Base-by-base conservation (phyloP, 441 rosid genomes). In the Gossypium gossypioides region DNA sequence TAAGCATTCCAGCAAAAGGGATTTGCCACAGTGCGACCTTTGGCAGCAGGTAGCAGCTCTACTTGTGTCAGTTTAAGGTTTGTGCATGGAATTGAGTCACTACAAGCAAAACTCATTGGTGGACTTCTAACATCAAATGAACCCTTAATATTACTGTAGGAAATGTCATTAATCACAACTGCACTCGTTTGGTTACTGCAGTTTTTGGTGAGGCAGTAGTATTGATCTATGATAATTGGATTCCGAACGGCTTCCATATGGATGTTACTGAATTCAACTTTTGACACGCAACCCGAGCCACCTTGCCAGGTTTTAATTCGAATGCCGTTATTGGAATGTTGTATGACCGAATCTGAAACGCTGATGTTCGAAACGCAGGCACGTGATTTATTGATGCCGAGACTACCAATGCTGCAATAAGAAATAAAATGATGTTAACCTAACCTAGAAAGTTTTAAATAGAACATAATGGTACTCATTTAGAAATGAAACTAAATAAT, bases 281-380 rank as follows among this genome's bases (percentile, higher is more conserved):
- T 75, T 10, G 86, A 81, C 48, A 88, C 89, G 3, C 82, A 80
- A 25, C 97, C 94, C 19, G 88, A 87, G 59, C 93, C 91, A 2
- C 92, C 98, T 80, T 91, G 90, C 94, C 96, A 93, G 34, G 98
- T 91, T 84, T 91, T 91, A 77, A 90, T 93, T 71, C 90, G 74
- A 1, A 88, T 84, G 9, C 96, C 97, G 1, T 88, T 88, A 58
- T 85, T 81, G 0, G 90, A 86, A 29, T 71, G 73, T 79, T 81
- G 84, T 63, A 93, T 84, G 51, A 79, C 81, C 1, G 91, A 87
- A 75, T 91, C 84, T 15, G 83, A 72, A 15, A 90, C 89, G 0
- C 87, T 86, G 71, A 93, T 82, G 79, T 91, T 89, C 0, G 90
- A 83, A 54, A 93, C 98, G 59, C 88, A 87, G 32, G 96, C 96